Evolutionary conservation across 176 grass and related monocot genomes (phyloP).

Genomic region (Chloris gayana): DNA sequence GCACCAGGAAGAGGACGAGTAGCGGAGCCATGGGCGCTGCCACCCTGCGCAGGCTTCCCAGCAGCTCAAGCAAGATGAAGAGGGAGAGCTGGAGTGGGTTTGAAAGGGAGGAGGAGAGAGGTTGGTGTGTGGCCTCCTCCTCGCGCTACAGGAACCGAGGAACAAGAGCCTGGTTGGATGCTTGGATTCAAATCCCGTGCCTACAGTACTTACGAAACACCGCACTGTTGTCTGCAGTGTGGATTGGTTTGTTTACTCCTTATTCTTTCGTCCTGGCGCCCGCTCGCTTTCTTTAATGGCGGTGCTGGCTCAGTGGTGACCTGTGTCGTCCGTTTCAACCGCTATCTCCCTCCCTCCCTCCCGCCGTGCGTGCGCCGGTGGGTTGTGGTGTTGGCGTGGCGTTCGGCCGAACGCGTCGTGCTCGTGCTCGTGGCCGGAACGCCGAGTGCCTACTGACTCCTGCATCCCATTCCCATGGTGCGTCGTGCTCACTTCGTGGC

Average conservation of each 20-base stretch:
- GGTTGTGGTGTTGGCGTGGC: conserved; percentile 5
- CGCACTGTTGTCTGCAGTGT: conserved; percentile 5
- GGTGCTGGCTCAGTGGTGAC: conserved; percentile 8
- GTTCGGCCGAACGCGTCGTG: conserved; percentile 38
- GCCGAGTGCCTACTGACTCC: not conserved
- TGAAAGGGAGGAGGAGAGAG: conserved; percentile 26
- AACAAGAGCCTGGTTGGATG: conserved; percentile 21
- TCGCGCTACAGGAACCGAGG: conserved; percentile 23
- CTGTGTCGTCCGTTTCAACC: not conserved
- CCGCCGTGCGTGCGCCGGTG: not conserved
- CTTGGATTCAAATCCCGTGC: conserved; percentile 51
- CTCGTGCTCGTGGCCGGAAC: conserved; percentile 11
- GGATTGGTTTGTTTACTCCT: conserved; percentile 48
- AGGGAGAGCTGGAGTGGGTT: conserved; percentile 24
- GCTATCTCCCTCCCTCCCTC: not conserved
- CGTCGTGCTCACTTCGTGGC: not conserved
- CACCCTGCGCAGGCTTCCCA: not conserved
- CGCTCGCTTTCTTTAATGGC: conserved; percentile 19
- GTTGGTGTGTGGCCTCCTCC: conserved; percentile 11
- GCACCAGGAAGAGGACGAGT: conserved; percentile 26
- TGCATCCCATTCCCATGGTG: not conserved
- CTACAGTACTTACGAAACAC: not conserved
- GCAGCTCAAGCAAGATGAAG: conserved; percentile 1
- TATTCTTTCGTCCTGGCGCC: conserved; percentile 39
- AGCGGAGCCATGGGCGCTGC: conserved; percentile 28